phyloP scores from a whole-genome alignment of 2,329 filamentous ascomycete genomes.

The Stachybotrys chartarum region DNA sequence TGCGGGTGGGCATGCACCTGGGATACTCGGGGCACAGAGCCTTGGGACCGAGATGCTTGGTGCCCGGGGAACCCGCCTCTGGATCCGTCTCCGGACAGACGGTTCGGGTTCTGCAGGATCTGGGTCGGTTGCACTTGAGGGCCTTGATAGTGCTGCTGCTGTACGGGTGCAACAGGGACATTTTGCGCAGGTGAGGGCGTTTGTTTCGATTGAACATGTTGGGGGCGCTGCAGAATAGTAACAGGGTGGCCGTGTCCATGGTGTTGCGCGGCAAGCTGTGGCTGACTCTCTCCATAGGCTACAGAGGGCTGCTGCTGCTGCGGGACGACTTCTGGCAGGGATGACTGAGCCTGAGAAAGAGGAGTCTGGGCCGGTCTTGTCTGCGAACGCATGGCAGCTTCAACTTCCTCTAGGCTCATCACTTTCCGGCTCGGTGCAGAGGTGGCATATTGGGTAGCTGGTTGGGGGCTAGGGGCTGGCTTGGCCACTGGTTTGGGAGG shows the following conservation, averaged over 20 bases:
- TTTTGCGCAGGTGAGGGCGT: slow-evolving; percentile 17
- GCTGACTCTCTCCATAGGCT: background rate
- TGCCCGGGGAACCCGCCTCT: slow-evolving; percentile 28
- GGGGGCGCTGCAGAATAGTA: slow-evolving; percentile 48
- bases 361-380: slow-evolving; percentile 36
- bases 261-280: background rate
- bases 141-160: slow-evolving; percentile 27
- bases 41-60: slow-evolving; percentile 40
- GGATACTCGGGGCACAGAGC: slow-evolving; percentile 30
- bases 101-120: slow-evolving; percentile 71
- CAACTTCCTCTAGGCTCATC: slow-evolving; percentile 94
- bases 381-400: slow-evolving; percentile 80
- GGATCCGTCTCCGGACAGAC: slow-evolving; percentile 27
- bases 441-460: slow-evolving; percentile 13
- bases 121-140: slow-evolving; percentile 64
- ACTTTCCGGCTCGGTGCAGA: slow-evolving; percentile 57
- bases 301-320: slow-evolving; percentile 16
- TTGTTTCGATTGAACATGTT: slow-evolving; percentile 32
- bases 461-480: slow-evolving; percentile 20
- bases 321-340: slow-evolving; percentile 22
- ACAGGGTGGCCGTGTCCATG: slow-evolving; percentile 36
- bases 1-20: slow-evolving; percentile 28
- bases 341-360: slow-evolving; percentile 16
- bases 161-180: slow-evolving; percentile 8
- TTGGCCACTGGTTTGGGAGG: slow-evolving; percentile 38